Evolutionary conservation across 1,284 basidiomycete species (phyloP).

Genomic region (Papiliotrema laurentii): DNA sequence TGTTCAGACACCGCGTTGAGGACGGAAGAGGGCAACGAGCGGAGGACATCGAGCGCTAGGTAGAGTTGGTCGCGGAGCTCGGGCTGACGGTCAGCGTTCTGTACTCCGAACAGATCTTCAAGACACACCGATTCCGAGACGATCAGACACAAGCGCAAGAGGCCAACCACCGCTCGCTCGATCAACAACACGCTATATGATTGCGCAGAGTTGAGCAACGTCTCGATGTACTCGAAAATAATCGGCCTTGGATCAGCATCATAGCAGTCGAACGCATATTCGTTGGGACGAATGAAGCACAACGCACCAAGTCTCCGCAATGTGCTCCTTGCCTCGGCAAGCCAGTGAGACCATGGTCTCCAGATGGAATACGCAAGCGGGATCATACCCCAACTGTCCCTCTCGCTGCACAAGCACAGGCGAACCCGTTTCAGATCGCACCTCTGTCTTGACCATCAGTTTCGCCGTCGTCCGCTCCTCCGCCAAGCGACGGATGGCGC

Average conservation of each 20-base stretch:
- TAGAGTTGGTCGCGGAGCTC: constrained; percentile 85
- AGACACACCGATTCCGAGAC: constrained; percentile 65
- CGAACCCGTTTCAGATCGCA: constrained; percentile 31
- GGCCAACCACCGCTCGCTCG: constrained; percentile 90
- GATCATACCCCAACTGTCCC: constrained; percentile 76
- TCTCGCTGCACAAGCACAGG: constrained; percentile 28
- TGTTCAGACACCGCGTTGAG: constrained; percentile 87
- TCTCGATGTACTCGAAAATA: constrained; percentile 84
- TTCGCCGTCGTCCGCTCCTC: constrained; percentile 52
- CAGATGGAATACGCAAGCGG: constrained; percentile 85
- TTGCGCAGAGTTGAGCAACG: constrained; percentile 68
- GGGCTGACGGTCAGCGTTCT: constrained; percentile 51
- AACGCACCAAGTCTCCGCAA: constrained; percentile 79
- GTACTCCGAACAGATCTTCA: not conserved
- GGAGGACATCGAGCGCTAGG: constrained; percentile 83
- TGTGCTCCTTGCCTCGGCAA: constrained; percentile 66
- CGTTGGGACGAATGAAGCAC: not conserved
- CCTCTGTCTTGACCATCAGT: constrained; percentile 53
- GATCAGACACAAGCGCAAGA: constrained; percentile 73
- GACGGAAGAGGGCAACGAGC: constrained; percentile 69
- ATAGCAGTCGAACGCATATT: not conserved
- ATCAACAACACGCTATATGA: constrained; percentile 86
- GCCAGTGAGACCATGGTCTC: constrained; percentile 90
- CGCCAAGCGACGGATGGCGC: constrained; percentile 81
- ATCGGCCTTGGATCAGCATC: constrained; percentile 63